A percentile compares a stretch with the other conserved stretches of the same genome.
Evolutionary conservation across 2,329 filamentous ascomycete species (phyloP).

Genomic region (Cercospora sp.): DNA sequence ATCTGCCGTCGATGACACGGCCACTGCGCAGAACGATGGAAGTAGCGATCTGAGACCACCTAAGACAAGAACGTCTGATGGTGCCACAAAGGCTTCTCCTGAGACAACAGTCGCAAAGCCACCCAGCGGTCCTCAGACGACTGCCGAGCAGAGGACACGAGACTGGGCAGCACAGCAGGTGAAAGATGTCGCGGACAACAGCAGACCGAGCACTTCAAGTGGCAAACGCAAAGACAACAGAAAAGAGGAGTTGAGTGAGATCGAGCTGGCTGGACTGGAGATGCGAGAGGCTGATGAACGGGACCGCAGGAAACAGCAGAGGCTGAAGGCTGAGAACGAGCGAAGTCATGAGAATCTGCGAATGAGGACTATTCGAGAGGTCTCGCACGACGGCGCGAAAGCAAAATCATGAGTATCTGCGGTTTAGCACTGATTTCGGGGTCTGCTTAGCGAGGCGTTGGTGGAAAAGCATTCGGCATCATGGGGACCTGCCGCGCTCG

Average conservation of each 20-base stretch:
- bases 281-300: constrained; percentile 40
- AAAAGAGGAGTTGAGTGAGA: constrained; percentile 35
- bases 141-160: constrained; percentile 39
- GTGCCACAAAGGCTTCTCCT: constrained; percentile 9
- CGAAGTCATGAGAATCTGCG: constrained; percentile 16
- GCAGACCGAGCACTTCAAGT: constrained; percentile 12
- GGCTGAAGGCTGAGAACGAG: constrained; percentile 15
- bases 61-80: constrained; percentile 18
- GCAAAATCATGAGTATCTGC: constrained; percentile 12
- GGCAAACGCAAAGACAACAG: constrained; percentile 24
- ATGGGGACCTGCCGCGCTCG: not conserved
- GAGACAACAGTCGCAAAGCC: constrained; percentile 13
- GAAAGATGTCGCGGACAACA: constrained; percentile 13
- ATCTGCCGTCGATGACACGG: constrained; percentile 45
- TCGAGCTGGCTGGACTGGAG: constrained; percentile 39
- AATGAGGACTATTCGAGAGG: constrained; percentile 18
- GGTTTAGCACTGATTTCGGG: not conserved
- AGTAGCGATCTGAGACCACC: constrained; percentile 20
- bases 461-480: not conserved
- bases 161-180: constrained; percentile 39
- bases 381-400: constrained; percentile 17
- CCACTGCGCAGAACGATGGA: constrained; percentile 21
- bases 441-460: constrained; percentile 16
- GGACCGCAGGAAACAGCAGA: constrained; percentile 30
- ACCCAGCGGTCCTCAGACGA: constrained; percentile 28